Evolutionary conservation across 441 rosid genomes (phyloP).

Genomic region (Theobroma grandiflorum): DNA sequence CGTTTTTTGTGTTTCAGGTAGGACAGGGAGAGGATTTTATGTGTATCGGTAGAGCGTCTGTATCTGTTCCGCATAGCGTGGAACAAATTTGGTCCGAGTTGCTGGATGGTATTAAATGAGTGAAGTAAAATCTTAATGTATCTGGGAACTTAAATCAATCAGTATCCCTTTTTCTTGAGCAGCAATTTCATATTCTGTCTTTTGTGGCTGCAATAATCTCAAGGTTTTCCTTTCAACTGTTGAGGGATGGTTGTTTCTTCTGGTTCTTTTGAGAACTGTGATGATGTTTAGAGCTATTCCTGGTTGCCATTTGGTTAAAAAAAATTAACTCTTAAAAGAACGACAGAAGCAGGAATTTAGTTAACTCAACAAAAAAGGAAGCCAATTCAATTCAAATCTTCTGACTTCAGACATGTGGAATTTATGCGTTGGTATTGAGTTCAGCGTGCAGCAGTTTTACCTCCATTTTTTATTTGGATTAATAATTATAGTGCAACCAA

Average conservation of each 20-base stretch:
- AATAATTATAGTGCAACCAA: too few species aligned
- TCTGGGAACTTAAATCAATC: conserved; percentile 18
- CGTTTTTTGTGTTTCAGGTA: conserved; percentile 29
- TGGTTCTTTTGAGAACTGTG: background rate
- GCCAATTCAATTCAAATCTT: too few species aligned
- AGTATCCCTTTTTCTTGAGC: conserved; percentile 23
- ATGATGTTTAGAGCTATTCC: background rate
- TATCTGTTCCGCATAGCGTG: conserved; percentile 16
- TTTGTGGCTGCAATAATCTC: conserved; percentile 16
- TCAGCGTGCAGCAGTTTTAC: too few species aligned
- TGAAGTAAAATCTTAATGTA: conserved; percentile 38
- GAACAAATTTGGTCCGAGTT: conserved; percentile 28
- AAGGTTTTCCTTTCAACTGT: background rate
- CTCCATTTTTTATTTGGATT: too few species aligned
- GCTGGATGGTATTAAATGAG: conserved; percentile 31
- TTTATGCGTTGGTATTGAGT: too few species aligned
- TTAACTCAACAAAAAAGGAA: too few species aligned
- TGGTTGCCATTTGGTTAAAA: too few species aligned
- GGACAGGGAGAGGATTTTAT: conserved; percentile 18
- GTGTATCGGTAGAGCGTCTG: conserved; percentile 8
- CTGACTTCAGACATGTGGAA: too few species aligned
- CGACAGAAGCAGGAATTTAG: too few species aligned
- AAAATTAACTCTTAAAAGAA: too few species aligned
- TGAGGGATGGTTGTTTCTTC: conserved; percentile 4
- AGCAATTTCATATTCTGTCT: conserved; percentile 13